phyloP scores from a whole-genome alignment of 768 basidiomycete species.

The Pleurotus tuoliensis region DNA sequence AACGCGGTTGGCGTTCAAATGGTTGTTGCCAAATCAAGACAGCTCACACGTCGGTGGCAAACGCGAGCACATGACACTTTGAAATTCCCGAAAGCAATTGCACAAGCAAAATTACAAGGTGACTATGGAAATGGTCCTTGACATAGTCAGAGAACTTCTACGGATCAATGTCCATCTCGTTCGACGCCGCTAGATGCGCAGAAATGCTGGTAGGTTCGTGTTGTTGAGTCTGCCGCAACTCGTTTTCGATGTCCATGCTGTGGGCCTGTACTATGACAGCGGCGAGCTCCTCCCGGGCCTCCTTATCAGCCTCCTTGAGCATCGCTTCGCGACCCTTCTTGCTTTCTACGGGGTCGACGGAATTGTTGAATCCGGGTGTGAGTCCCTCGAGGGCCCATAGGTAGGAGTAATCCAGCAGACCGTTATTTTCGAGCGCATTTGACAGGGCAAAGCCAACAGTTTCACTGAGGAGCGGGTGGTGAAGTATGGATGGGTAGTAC shows the following conservation, averaged over 20 bases:
- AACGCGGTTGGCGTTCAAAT: not conserved
- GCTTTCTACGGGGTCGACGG: conserved; percentile 65
- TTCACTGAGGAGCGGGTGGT: conserved; percentile 54
- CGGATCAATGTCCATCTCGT: not conserved
- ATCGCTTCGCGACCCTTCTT: conserved; percentile 48
- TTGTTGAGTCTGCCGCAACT: not conserved
- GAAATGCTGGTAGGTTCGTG: not conserved
- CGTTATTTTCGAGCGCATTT: conserved; percentile 27
- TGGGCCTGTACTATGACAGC: conserved; percentile 16
- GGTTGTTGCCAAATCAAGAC: not conserved
- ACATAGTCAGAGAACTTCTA: not conserved
- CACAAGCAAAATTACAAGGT: not conserved
- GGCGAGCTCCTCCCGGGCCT: conserved; percentile 37
- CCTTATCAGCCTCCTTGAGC: conserved; percentile 58
- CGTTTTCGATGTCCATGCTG: conserved; percentile 24
- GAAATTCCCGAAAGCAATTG: not conserved
- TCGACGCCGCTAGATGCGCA: not conserved
- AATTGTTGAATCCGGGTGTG: conserved; percentile 59
- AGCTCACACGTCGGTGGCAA: not conserved
- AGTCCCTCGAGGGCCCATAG: conserved; percentile 75
- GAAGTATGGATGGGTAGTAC: conserved; percentile 72
- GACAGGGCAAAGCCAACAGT: conserved; percentile 35
- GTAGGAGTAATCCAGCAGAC: conserved; percentile 40
- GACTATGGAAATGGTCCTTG: too few relatives aligned
- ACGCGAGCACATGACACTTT: not conserved